phyloP scores from a whole-genome alignment of 2,329 filamentous ascomycete genomes.

The Aspergillus tubingensis region DNA sequence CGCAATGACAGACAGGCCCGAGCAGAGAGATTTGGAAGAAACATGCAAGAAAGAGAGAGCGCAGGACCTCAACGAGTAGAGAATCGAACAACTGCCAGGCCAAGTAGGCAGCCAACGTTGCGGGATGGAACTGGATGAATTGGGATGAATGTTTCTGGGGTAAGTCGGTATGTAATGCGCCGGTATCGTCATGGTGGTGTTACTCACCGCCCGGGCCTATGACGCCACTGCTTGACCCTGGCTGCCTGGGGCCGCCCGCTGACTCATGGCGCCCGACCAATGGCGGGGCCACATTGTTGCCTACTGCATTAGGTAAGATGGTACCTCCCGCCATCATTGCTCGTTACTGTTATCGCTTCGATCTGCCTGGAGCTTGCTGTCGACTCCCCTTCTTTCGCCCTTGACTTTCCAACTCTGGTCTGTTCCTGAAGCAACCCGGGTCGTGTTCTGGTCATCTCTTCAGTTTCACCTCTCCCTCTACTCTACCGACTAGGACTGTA shows the following conservation, averaged over 20 bases:
- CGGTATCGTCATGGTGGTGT: neutral
- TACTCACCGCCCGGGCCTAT: slow-evolving; percentile 37
- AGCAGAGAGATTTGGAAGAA: neutral
- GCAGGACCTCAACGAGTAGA: neutral
- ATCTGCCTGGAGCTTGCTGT: slow-evolving; percentile 20
- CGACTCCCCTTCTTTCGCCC: neutral
- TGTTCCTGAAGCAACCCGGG: neutral
- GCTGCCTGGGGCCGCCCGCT: slow-evolving; percentile 4
- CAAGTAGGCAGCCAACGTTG: slow-evolving; percentile 1
- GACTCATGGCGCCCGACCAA: slow-evolving; percentile 16
- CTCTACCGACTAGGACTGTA: neutral
- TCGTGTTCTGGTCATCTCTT: neutral
- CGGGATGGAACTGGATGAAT: neutral
- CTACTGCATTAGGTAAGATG: slow-evolving; percentile 14
- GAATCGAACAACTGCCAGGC: slow-evolving; percentile 2
- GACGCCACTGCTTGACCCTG: slow-evolving; percentile 32
- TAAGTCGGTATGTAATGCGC: slow-evolving; percentile 6
- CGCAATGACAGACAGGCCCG: neutral
- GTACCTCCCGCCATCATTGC: slow-evolving; percentile 10
- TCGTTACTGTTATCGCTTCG: slow-evolving; percentile 5
- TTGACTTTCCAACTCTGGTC: neutral
- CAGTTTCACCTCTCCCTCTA: neutral
- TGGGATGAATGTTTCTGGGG: slow-evolving; percentile 18
- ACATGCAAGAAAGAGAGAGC: slow-evolving; percentile 6
- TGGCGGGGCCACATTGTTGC: neutral